phyloP scores from a whole-genome alignment of 2,329 filamentous ascomycete species.

The Colletotrichum paranaense region DNA sequence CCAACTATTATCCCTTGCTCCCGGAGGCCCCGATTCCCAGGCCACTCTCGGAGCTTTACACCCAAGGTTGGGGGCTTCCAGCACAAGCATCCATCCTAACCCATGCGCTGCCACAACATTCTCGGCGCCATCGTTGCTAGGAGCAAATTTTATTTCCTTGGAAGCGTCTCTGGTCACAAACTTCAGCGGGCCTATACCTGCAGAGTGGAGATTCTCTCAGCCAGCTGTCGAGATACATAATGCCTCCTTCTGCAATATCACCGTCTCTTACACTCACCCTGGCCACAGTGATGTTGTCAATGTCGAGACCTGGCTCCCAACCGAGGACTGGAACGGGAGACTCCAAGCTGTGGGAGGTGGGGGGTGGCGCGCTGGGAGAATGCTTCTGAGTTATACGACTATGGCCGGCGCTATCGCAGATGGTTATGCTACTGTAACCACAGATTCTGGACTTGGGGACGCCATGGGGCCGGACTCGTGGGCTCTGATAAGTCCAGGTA shows the following conservation, averaged over 20 bases:
- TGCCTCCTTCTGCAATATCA: constrained; percentile 42
- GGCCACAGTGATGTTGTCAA: constrained; percentile 38
- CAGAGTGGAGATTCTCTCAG: constrained; percentile 10
- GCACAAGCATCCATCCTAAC: not conserved
- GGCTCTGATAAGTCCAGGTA: constrained; percentile 35
- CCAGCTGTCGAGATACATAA: not conserved
- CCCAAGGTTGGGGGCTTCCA: not conserved
- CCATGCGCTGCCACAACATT: not conserved
- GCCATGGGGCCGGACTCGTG: constrained; percentile 21
- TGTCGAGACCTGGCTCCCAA: constrained; percentile 41
- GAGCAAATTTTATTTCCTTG: constrained; percentile 4
- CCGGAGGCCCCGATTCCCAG: not conserved
- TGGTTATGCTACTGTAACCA: constrained; percentile 37
- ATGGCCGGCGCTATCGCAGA: constrained; percentile 38
- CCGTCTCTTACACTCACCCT: constrained; percentile 41
- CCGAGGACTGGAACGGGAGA: constrained; percentile 42
- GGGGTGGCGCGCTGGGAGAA: constrained; percentile 36
- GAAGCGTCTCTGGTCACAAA: not conserved
- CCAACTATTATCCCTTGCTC: not conserved
- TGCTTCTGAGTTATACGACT: constrained; percentile 27
- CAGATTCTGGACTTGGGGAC: constrained; percentile 35
- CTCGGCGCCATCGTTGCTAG: not conserved
- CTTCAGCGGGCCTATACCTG: not conserved
- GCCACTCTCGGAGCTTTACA: not conserved
- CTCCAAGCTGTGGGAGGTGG: constrained; percentile 44